Evolutionary conservation across 108 stramenopile species (phyloP), one percentile per base, ranked within the genome.

Genomic region (Chaetoceros tenuissimus): DNA sequence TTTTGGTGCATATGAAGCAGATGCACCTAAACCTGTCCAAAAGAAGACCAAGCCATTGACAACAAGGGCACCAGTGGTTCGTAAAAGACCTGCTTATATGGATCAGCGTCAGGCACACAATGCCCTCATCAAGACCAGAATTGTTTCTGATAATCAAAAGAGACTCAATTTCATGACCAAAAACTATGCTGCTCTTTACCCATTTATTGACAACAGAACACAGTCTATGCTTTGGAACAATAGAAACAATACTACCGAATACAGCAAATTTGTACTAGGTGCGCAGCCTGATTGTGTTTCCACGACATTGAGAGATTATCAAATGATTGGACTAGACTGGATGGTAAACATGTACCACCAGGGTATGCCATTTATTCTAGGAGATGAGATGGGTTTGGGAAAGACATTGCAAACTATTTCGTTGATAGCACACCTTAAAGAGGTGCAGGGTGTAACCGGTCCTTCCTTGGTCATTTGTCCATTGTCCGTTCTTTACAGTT

Each of bases 321-420:
- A 97, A 77, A 60, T 85, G 46, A 34, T 84, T 59, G 94, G 94
- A 13, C 62, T 97, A 22, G 64, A 80, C 23, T 97, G 87, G 85
- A 85, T 97, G 87, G 74, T 82, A 43, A 57, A 67, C 26, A 91
- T 93, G 62, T 80, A 87, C 64, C 48, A 65, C 2, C 62, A 74
- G 53, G 77, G 77, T 48, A 46, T 82, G 51, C 55, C 60, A 16
- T 86, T 79, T 69, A 91, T 98, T 57, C 76, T 98, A 3, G 97
- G 82, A 10, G 95, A 98, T 71, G 96, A 96, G 81, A 87, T 80
- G 84, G 74, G 73, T 19, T 55, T 50, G 28, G 94, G 94, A 24
- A 97, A 97, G 72, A 97, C 96, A 22, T 64, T 97, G 24, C 96
- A 97, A 67, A 89, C 85, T 16, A 93, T 97, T 50, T 75, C 84